Percentiles rank a stretch among this genome's conserved stretches.
These are phyloP conservation scores for Kalanchoe fedtschenkoi DNA, from an alignment of 164 flowering plant genomes.

Conservation along the genomic window DNA sequence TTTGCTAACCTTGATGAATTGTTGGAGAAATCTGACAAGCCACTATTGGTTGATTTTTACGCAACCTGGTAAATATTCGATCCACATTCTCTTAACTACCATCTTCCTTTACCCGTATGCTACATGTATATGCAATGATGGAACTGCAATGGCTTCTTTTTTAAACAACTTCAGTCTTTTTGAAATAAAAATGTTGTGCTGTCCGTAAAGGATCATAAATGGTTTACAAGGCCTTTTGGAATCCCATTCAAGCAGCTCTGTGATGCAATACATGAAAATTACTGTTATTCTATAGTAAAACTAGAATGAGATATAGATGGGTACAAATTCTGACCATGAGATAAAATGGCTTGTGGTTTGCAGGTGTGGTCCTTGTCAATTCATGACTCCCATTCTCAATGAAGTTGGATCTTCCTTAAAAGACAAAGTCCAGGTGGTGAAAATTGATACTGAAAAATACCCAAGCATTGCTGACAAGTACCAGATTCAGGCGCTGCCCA, in stretches of 20 bases:
- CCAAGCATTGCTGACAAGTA: constrained; percentile 67
- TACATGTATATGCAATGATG: background rate
- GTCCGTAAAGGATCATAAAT: background rate
- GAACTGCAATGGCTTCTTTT: too few relatives aligned
- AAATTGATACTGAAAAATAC: constrained; percentile 91
- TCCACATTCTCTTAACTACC: background rate
- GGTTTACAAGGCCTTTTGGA: background rate
- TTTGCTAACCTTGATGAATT: constrained; percentile 71
- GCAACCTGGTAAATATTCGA: constrained; percentile 65
- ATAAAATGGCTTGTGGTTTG: constrained; percentile 1
- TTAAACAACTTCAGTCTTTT: too few relatives aligned
- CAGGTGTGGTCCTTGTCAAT: constrained; percentile 99
- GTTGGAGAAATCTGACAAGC: constrained; percentile 67
- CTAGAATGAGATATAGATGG: background rate
- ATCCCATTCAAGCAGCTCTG: too few relatives aligned
- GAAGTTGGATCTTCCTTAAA: constrained; percentile 48
- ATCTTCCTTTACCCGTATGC: background rate
- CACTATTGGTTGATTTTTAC: constrained; percentile 86
- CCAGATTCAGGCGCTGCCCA: constrained; percentile 71
- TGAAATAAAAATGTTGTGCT: too few relatives aligned
- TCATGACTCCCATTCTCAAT: constrained; percentile 75
- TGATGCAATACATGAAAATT: too few relatives aligned
- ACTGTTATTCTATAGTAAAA: background rate
- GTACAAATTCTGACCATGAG: background rate
- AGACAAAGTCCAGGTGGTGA: constrained; percentile 73